phyloP scores from a whole-genome alignment of 2,329 filamentous ascomycete species.

The Verticillium alfalfae region DNA sequence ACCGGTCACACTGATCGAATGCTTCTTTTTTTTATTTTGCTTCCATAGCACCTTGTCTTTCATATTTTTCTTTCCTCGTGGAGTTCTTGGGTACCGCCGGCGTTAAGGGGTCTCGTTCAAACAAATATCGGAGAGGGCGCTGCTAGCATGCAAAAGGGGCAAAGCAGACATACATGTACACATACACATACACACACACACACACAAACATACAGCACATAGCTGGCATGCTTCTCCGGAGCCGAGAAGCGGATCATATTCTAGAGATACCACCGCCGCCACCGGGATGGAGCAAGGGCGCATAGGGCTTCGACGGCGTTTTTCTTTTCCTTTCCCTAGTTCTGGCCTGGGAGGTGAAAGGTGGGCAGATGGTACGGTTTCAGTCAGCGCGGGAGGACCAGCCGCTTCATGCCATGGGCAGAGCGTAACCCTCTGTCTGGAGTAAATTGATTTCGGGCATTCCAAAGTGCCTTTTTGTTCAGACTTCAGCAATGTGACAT shows the following conservation, averaged over 20 bases:
- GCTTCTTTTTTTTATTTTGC: background rate
- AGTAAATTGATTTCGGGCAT: background rate
- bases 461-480: background rate
- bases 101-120: background rate
- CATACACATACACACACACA: background rate
- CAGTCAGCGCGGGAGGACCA: background rate
- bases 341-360: background rate
- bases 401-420: background rate
- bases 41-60: background rate
- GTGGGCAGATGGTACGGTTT: background rate
- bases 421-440: background rate
- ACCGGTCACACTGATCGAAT: background rate
- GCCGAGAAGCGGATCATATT: background rate
- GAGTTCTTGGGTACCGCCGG: background rate
- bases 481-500: background rate
- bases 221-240: background rate
- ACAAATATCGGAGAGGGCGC: background rate
- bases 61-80: background rate
- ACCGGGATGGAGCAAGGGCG: background rate
- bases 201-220: background rate
- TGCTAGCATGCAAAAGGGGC: background rate
- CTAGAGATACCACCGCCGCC: background rate
- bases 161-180: background rate
- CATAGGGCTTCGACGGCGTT: background rate
- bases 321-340: background rate